Conservation (phyloP, 345 rosid species). For the Lepidium aucheri region DNA sequence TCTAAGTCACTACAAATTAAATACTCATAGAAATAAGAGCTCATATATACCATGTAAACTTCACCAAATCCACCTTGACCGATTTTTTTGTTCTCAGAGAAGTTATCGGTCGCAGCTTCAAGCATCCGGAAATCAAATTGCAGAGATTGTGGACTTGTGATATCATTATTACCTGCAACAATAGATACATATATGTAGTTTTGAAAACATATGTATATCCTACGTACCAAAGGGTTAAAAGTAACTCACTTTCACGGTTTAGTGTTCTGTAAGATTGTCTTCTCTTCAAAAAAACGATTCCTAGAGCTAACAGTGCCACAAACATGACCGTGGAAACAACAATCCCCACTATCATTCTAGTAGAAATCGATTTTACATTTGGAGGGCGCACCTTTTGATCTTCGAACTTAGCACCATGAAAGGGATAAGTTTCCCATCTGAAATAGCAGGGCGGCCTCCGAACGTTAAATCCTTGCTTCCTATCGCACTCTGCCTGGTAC, state of each 20-base stretch:
- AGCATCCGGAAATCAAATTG: not conserved
- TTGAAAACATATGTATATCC: not conserved
- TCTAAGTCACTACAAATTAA: too few relatives aligned
- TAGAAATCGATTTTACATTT: not conserved
- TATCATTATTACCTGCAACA: not conserved
- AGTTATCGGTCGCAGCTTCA: not conserved
- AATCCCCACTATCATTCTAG: not conserved
- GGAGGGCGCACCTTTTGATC: not conserved
- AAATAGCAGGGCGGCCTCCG: not conserved
- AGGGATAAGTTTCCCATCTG: not conserved
- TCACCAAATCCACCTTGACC: slow-evolving; percentile 15
- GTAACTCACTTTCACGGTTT: not conserved
- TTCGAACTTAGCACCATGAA: not conserved
- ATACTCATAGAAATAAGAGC: too few relatives aligned
- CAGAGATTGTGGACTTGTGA: not conserved
- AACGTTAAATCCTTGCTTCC: not conserved
- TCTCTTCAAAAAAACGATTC: not conserved
- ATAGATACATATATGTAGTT: not conserved
- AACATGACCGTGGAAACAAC: not conserved
- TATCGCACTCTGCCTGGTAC: not conserved
- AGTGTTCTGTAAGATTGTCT: not conserved
- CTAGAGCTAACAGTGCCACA: not conserved
- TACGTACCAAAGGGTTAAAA: not conserved
- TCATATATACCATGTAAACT: slow-evolving; percentile 1
- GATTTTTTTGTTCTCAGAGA: not conserved